Conservation (phyloP, 768 basidiomycete genomes). For the Dictyophora rubrovolvata region DNA sequence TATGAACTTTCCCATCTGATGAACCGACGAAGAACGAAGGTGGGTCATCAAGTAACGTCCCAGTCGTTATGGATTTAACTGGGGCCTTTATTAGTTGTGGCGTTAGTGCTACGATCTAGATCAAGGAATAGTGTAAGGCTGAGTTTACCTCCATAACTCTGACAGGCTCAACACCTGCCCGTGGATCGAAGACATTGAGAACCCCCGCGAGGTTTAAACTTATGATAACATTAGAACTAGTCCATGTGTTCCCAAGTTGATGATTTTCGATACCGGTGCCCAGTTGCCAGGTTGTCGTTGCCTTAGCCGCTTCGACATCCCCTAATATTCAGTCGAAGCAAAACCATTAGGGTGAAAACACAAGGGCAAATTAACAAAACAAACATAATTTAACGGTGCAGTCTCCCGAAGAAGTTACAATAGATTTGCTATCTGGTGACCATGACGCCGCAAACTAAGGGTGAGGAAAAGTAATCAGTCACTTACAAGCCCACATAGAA, state of each 20-base stretch:
- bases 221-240: constrained; percentile 54
- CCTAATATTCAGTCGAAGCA: constrained; percentile 31
- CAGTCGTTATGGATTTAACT: constrained; percentile 69
- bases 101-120: neutral
- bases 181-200: constrained; percentile 73
- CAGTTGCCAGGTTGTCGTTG: constrained; percentile 56
- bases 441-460: constrained; percentile 54
- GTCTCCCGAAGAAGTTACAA: constrained; percentile 82
- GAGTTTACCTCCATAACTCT: constrained; percentile 50
- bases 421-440: constrained; percentile 60
- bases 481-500: neutral
- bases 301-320: constrained; percentile 70
- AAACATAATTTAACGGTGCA: constrained; percentile 80
- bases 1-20: constrained; percentile 60
- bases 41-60: constrained; percentile 23
- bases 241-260: constrained; percentile 88
- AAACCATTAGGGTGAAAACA: no score
- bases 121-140: neutral
- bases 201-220: constrained; percentile 78
- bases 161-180: constrained; percentile 49
- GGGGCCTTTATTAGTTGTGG: constrained; percentile 45
- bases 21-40: constrained; percentile 66
- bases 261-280: constrained; percentile 70
- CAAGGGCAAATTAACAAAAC: constrained; percentile 15
- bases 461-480: constrained; percentile 12